phyloP scores from a whole-genome alignment of 352 stramenopile genomes.

The Peronospora destructor region DNA sequence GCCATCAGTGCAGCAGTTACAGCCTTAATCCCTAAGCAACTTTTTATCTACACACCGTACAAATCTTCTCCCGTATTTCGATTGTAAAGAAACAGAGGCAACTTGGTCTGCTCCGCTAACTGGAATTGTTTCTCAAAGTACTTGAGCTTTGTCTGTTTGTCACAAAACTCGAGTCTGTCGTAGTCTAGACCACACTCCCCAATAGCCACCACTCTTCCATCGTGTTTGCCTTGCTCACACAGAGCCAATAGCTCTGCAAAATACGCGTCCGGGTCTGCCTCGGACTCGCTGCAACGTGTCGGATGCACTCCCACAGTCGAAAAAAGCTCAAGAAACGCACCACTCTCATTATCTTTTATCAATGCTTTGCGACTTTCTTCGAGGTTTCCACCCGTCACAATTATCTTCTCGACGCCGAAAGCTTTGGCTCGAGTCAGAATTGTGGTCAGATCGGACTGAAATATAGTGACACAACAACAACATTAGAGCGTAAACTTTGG shows the following conservation, averaged over 20 bases:
- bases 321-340: constrained; percentile 34
- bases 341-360: constrained; percentile 13
- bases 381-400: constrained; percentile 80
- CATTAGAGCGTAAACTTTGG: constrained; percentile 5
- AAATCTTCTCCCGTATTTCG: constrained; percentile 92
- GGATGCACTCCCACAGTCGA: constrained; percentile 87
- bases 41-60: constrained; percentile 36
- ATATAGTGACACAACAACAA: constrained; percentile 20
- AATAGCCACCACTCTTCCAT: constrained; percentile 86
- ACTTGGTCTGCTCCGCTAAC: constrained; percentile 61
- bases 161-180: constrained; percentile 93
- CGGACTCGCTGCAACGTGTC: constrained; percentile 89
- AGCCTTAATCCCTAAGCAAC: neutral
- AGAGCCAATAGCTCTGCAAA: constrained; percentile 51
- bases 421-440: constrained; percentile 83
- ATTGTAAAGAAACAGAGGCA: constrained; percentile 97
- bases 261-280: constrained; percentile 49
- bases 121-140: constrained; percentile 93
- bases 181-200: constrained; percentile 97
- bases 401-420: constrained; percentile 87
- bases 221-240: constrained; percentile 45
- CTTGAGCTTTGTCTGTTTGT: constrained; percentile 83
- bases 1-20: constrained; percentile 26
- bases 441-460: constrained; percentile 72
- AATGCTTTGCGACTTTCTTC: constrained; percentile 36